Percentiles rank a stretch among this genome's conserved stretches.
Evolutionary conservation across 148 eudicot species (phyloP).

Genomic region (Hydrangea macrophylla): DNA sequence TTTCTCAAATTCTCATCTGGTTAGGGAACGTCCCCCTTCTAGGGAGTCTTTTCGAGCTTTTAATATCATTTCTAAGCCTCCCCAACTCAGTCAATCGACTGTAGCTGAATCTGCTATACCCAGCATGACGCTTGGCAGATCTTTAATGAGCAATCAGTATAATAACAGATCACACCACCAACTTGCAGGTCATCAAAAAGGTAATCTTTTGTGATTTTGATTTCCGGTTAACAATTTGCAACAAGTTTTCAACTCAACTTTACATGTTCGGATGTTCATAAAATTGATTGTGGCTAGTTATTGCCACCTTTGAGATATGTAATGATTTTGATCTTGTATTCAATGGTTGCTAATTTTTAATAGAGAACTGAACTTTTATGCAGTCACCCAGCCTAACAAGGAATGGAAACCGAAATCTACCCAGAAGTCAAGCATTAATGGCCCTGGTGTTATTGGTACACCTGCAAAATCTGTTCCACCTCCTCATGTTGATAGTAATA

Average conservation of each 20-base stretch:
- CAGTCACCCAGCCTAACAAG: conserved; percentile 63
- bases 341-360: too few species aligned
- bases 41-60: conserved; percentile 35
- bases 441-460: conserved; percentile 65
- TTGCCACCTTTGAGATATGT: background rate
- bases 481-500: conserved; percentile 30
- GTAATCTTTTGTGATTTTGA: conserved; percentile 23
- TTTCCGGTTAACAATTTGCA: too few species aligned
- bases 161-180: conserved; percentile 55
- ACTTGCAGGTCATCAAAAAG: conserved; percentile 66
- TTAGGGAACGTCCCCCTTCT: conserved; percentile 37
- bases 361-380: conserved; percentile 8
- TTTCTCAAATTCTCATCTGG: conserved; percentile 36
- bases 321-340: too few species aligned
- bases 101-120: conserved; percentile 37
- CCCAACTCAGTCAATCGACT: conserved; percentile 36
- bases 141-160: conserved; percentile 49
- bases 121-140: conserved; percentile 38
- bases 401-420: conserved; percentile 95
- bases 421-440: conserved; percentile 40
- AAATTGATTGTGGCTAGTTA: background rate
- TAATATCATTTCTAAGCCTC: conserved; percentile 35
- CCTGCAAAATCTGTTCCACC: conserved; percentile 55
- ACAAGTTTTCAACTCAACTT: too few species aligned
- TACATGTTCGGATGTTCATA: background rate